Evolutionary conservation across 1,284 basidiomycete genomes (phyloP), one percentile per base, ranked within the genome.

Genomic region (Fomitopsis palustris): DNA sequence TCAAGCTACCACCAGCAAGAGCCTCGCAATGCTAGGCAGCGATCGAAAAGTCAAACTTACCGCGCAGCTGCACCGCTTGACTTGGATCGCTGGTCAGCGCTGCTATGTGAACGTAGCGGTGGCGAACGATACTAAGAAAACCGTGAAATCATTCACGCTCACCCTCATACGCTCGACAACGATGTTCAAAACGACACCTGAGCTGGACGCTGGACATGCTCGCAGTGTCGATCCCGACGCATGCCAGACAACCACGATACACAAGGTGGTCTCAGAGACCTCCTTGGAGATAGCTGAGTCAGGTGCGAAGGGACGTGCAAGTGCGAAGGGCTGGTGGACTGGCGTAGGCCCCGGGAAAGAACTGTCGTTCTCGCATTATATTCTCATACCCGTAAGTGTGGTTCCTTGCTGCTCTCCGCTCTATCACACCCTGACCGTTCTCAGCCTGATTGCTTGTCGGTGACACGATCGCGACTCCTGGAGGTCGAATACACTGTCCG

Each of bases 61-160:
- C 12, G 91, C 89, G 0, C 82, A 80, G 43, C 72, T 97, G 25
- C 90, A 92, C 67, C 86, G 95, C 23, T 73, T 85, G 21, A 80
- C 83, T 41, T 98, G 95, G 92, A 78, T 97, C 31, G 88, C 95
- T 14, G 95, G 96, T 4, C 93, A 96, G 71, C 80, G 82, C 38
- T 90, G 93, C 63, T 86, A 85, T 72, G 82, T 95, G 45, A 83
- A 88, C 61, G 73, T 96, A 21, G 76, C 74, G 6, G 84, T 96
- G 21, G 75, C 76, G 55, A 98, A 98, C 71, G 81, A 86, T 38
- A 90, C 88, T 37, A 86, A 80, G 69, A 93, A 87, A 70, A 80
- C 80, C 55, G 83, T 95, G 68, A 93, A 89, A 72, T 81, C 77
- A 25, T 73, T 93, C 19, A 80, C 82, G 0, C 74, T 96, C 43